A percentile compares a stretch with the other conserved stretches of the same genome.
Conservation (phyloP, 2,329 filamentous ascomycete genomes). For the Knoxdaviesia capensis region DNA sequence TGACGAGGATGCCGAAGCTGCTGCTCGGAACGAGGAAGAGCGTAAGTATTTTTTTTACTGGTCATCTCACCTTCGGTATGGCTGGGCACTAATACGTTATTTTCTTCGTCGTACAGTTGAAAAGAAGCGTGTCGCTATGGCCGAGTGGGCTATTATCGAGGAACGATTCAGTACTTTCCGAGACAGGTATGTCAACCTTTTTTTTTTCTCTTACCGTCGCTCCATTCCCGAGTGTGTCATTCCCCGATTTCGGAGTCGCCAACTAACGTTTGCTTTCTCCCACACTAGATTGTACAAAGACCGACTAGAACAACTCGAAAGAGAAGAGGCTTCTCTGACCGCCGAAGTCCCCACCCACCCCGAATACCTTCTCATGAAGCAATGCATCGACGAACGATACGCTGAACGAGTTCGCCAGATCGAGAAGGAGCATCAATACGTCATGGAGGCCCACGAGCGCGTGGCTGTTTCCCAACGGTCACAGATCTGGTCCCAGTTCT, state of each 20-base stretch:
- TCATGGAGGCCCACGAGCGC: conserved; percentile 50
- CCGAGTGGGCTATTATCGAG: conserved; percentile 62
- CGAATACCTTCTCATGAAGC: conserved; percentile 77
- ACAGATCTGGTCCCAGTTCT: conserved; percentile 78
- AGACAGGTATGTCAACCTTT: conserved; percentile 37
- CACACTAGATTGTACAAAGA: conserved; percentile 62
- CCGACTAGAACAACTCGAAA: conserved; percentile 60
- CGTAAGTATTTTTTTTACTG: conserved; percentile 19
- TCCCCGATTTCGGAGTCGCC: neutral
- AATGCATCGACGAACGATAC: conserved; percentile 64
- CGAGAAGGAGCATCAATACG: conserved; percentile 52
- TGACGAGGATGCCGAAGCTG: conserved; percentile 38
- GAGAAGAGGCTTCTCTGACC: conserved; percentile 41
- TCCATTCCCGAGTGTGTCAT: neutral
- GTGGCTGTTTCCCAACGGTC: conserved; percentile 64
- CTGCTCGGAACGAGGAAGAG: conserved; percentile 43
- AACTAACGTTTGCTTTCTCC: conserved; percentile 9
- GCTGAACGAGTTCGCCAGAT: conserved; percentile 65
- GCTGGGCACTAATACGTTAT: conserved; percentile 1
- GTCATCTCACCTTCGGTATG: neutral
- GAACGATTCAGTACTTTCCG: conserved; percentile 75
- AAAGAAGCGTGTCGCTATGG: conserved; percentile 60
- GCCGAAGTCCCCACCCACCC: conserved; percentile 56
- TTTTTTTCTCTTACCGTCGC: neutral
- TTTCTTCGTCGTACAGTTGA: conserved; percentile 33